These are phyloP conservation scores for Penicillium arizonense DNA, from an alignment of 495 filamentous ascomycete genomes.

Conservation along the genomic window DNA sequence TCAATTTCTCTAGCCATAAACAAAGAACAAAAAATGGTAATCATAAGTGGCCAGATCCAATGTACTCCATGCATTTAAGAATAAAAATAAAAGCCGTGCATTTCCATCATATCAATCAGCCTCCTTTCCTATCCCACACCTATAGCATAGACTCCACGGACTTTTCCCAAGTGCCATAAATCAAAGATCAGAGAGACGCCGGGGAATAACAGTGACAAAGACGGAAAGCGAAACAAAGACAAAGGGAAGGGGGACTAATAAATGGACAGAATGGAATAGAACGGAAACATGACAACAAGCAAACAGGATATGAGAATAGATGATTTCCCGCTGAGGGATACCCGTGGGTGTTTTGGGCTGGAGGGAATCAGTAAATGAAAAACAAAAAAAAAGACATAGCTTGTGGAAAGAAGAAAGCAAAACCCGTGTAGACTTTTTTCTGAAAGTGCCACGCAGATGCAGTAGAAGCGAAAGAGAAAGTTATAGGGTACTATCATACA, in stretches of 20 bases:
- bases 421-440: slow-evolving; percentile 14
- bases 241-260: neutral
- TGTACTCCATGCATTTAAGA: slow-evolving; percentile 23
- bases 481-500: slow-evolving; percentile 27
- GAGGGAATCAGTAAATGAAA: slow-evolving; percentile 1
- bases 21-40: slow-evolving; percentile 20
- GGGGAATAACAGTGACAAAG: slow-evolving; percentile 11
- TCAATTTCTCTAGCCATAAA: slow-evolving; percentile 23
- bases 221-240: slow-evolving; percentile 6
- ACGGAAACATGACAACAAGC: slow-evolving; percentile 9
- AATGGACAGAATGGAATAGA: slow-evolving; percentile 8
- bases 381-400: neutral
- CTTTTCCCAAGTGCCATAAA: slow-evolving; percentile 19
- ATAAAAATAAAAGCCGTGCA: slow-evolving; percentile 8
- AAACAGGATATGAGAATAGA: slow-evolving; percentile 7
- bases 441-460: slow-evolving; percentile 23
- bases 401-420: slow-evolving; percentile 10
- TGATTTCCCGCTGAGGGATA: neutral
- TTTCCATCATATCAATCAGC: slow-evolving; percentile 1
- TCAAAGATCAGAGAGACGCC: slow-evolving; percentile 14
- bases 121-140: slow-evolving; percentile 9
- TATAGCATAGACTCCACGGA: slow-evolving; percentile 9
- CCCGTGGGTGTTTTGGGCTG: neutral
- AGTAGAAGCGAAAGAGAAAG: slow-evolving; percentile 20
- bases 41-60: slow-evolving; percentile 16